Evolutionary conservation across 139 green algal genomes (phyloP), one percentile per base, ranked within the genome.

Genomic region (Chlorella vulgaris): DNA sequence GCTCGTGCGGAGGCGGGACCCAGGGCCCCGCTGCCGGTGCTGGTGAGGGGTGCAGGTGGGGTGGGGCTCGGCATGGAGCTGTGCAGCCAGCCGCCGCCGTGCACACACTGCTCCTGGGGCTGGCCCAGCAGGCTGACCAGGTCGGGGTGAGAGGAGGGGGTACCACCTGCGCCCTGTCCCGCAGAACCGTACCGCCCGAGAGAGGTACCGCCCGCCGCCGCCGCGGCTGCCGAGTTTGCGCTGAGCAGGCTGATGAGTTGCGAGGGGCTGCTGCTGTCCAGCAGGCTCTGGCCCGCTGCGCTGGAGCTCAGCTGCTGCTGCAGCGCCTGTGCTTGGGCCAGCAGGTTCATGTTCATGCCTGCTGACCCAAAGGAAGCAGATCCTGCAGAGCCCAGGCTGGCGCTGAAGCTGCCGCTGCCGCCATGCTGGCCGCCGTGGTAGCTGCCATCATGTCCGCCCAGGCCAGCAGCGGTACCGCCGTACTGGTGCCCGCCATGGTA

Each of bases 161-260:
- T 33, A 29, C 75, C 69, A 51, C 39, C 68, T 24, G 28, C 29
- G 4, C 2, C 24, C 40, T 58, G 65, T 26, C 15, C 50, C 1
- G 63, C 42, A 3, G 29, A 26, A 33, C 8, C 70, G 69, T 69
- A 79, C 6, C 73, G 73, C 24, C 24, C 40, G n/a, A 51, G 22
- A 29, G 66, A 33, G 15, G 43, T 31, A 43, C 28, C 21, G 24
- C 31, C 43, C 42, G 60, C 70, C 0, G 69, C 60, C 6, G 55
- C 74, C 31, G 68, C 81, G 5, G 60, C 67, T 21, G 66, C 61
- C 2, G 81, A 31, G 66, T 60, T 79, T 21, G 81, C 74, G 42
- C 18, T 43, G 18, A 83, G 62, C 31, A 86, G 68, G 22, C 24
- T 50, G 58, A 82, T 60, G 35, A 82, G 76, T 74, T 83, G 81